phyloP scores from a whole-genome alignment of 768 basidiomycete genomes.

The Suillus occidentalis region DNA sequence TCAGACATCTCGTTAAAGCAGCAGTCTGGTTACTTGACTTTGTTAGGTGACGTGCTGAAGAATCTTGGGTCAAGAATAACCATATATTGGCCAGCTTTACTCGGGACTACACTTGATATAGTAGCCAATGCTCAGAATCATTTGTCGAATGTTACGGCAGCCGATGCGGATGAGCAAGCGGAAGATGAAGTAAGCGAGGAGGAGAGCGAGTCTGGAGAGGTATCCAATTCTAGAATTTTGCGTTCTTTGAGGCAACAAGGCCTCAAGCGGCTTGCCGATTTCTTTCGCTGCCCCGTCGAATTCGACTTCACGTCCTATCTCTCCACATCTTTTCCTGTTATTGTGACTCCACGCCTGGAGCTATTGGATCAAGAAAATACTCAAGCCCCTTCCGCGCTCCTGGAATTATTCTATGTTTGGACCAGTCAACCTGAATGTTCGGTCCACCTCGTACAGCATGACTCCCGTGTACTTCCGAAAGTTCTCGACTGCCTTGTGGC shows the following conservation, averaged over 20 bases:
- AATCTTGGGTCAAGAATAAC: constrained; percentile 75
- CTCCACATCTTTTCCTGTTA: constrained; percentile 57
- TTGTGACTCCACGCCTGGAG: constrained; percentile 82
- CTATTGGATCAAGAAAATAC: constrained; percentile 82
- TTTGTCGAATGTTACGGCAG: constrained; percentile 36
- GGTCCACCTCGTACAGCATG: constrained; percentile 68
- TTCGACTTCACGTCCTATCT: constrained; percentile 82
- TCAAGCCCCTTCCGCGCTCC: constrained; percentile 83
- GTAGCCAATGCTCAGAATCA: constrained; percentile 61
- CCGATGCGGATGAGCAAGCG: constrained; percentile 38
- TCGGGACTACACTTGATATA: constrained; percentile 68
- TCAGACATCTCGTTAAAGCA: constrained; percentile 54
- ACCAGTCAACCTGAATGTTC: constrained; percentile 56
- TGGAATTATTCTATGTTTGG: constrained; percentile 86
- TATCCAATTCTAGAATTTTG: constrained; percentile 36
- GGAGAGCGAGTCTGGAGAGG: constrained; percentile 27
- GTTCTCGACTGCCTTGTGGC: constrained; percentile 81
- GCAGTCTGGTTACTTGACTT: constrained; percentile 78
- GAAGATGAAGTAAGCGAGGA: constrained; percentile 39
- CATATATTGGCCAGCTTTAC: constrained; percentile 70
- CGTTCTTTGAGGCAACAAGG: constrained; percentile 80
- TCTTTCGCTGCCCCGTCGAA: constrained; percentile 70
- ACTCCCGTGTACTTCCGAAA: constrained; percentile 67
- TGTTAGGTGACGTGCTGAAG: constrained; percentile 83
- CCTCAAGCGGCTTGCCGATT: constrained; percentile 82